Evolutionary conservation across 129 eudicot species (phyloP).

Genomic region (Artemisia tridentata): DNA sequence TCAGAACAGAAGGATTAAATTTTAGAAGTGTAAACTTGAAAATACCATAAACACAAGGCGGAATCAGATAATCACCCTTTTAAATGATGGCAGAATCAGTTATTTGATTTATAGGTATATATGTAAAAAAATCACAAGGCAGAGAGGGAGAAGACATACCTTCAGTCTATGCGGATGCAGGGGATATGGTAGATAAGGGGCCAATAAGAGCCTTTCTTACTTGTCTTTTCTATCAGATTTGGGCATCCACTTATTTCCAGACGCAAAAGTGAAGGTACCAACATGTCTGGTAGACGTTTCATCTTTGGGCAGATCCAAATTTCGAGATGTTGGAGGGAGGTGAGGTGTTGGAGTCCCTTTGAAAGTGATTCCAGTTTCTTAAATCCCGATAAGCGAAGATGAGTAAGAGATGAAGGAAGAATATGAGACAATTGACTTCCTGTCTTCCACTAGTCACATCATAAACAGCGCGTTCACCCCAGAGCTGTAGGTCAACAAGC

Average conservation of each 20-base stretch:
- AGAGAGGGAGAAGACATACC: not conserved
- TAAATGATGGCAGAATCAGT: no score
- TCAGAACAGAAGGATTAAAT: no score
- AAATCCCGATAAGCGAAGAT: not conserved
- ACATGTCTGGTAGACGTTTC: not conserved
- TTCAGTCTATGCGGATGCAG: not conserved
- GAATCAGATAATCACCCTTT: no score
- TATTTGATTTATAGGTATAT: no score
- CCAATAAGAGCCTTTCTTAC: constrained; percentile 10
- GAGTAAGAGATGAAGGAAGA: constrained; percentile 13
- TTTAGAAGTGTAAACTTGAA: no score
- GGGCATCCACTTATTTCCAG: not conserved
- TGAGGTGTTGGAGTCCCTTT: constrained; percentile 16
- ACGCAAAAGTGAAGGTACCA: constrained; percentile 2
- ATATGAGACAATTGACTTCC: not conserved
- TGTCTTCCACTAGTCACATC: not conserved
- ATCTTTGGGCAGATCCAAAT: constrained; percentile 14
- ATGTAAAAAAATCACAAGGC: not conserved
- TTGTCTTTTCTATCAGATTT: constrained; percentile 2
- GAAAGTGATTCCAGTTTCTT: not conserved
- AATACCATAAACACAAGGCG: no score
- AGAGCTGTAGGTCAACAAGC: not conserved
- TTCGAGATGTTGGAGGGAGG: constrained; percentile 6
- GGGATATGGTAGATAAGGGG: constrained; percentile 14
- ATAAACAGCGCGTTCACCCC: not conserved